Base-by-base conservation (phyloP, 1,139 yeast species). In the Pichia sp. region DNA sequence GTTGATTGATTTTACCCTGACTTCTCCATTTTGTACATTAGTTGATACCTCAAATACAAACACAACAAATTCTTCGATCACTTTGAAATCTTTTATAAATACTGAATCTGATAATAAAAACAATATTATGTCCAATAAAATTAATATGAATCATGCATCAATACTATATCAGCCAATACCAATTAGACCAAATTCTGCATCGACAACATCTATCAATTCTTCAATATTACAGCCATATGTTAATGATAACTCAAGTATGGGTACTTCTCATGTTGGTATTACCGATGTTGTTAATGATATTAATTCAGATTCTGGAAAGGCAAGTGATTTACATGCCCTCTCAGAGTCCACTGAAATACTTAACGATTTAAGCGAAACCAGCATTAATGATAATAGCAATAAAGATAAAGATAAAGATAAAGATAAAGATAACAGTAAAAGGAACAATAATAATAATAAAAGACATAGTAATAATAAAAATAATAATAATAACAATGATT, bases 31-130 rank as follows among this genome's bases (percentile, higher is more conserved):
- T 24, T 42, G 24, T 31, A 39, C 49, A 12, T 39, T 44, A 6
- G 28, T 42, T 11, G 41, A 33, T 16, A 11, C 37, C 22, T 20
- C 33, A 9, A 24, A 16, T n/a, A 40, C 37, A 9, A 26, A 20
- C 16, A 23, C 38, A 4, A 12, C 34, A n/a, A 20, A 27, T n/a
- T 28, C 32, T n/a, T 30, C 39, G 1, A 34, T 40, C 3, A 43
- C 35, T 22, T 20, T 42, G 24, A 46, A 46, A 34, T 40, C 49
- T 3, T 34, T 36, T 22, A 7, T 42, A 12, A 71, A 33, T 51
- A 65, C 34, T 61, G 67, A 22, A 59, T 66, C 39, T 46, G 69
- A 45, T 61, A 53, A 53, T 20, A 52, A 20, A 30, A 10, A 35
- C 30, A 11, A 20, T 50, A 16, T 52, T 6, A 25, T 36, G 42